A percentile compares a stretch with the other conserved stretches of the same genome.
Evolutionary conservation across 805 yeast genomes (phyloP).

Genomic region (Hanseniaspora nectarophila): DNA sequence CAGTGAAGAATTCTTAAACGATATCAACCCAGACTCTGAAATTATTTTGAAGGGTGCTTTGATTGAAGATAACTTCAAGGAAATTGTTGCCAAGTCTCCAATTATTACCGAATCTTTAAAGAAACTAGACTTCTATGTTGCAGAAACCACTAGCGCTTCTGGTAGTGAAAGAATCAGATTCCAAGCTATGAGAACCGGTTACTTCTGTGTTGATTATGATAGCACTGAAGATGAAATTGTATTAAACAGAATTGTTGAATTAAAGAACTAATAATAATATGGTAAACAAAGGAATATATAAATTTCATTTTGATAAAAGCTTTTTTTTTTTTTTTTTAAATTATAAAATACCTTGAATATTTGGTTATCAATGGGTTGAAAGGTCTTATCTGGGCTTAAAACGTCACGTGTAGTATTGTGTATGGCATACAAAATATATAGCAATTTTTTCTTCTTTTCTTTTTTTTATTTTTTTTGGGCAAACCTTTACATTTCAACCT

Average conservation of each 20-base stretch:
- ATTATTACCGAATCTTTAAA: constrained; percentile 51
- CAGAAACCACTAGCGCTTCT: constrained; percentile 45
- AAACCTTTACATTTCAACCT: too few species aligned
- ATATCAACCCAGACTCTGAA: constrained; percentile 72
- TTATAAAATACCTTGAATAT: neutral
- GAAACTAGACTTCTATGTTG: constrained; percentile 53
- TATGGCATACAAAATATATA: too few species aligned
- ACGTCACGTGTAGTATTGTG: too few species aligned
- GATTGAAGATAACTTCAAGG: constrained; percentile 65
- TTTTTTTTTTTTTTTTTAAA: neutral
- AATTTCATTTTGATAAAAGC: too few species aligned
- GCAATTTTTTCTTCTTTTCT: too few species aligned
- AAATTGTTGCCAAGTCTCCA: constrained; percentile 60
- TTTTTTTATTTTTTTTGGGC: too few species aligned
- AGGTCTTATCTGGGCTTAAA: too few species aligned
- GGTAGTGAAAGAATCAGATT: constrained; percentile 74
- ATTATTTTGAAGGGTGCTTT: constrained; percentile 51
- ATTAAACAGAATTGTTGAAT: constrained; percentile 81
- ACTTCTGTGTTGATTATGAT: constrained; percentile 83
- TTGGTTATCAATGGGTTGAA: too few species aligned
- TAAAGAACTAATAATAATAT: constrained; percentile 77
- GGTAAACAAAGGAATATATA: neutral
- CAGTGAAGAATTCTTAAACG: constrained; percentile 80
- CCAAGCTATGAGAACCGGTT: constrained; percentile 96
- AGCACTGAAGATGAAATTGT: constrained; percentile 49